A percentile compares a stretch with the other conserved stretches of the same genome.
These are phyloP conservation scores for Cercospora beticola DNA, from an alignment of 2,329 filamentous ascomycete species.

Conservation along the genomic window DNA sequence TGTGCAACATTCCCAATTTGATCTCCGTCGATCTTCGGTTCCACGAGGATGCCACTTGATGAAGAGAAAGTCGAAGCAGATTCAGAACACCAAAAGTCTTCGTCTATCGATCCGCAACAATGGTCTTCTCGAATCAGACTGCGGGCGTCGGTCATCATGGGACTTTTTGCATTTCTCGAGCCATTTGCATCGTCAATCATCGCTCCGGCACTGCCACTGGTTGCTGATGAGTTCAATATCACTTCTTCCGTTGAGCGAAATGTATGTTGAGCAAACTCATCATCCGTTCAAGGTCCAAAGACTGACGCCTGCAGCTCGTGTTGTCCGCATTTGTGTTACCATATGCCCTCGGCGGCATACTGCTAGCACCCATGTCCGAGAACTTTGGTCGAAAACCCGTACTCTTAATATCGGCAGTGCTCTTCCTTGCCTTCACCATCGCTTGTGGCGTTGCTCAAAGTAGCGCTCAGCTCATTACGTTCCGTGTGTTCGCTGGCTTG, in stretches of 20 bases:
- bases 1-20: background rate
- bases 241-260: background rate
- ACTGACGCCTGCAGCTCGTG: background rate
- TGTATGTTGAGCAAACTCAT: too few species aligned
- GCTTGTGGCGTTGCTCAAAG: constrained; percentile 55
- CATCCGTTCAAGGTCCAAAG: background rate
- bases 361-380: constrained; percentile 10
- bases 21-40: background rate
- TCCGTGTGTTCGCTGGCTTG: constrained; percentile 70
- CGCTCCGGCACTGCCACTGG: background rate
- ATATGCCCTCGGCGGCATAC: background rate
- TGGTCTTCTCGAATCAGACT: background rate
- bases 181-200: background rate
- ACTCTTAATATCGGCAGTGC: constrained; percentile 49
- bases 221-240: background rate
- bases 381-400: constrained; percentile 54
- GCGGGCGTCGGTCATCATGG: background rate
- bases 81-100: background rate
- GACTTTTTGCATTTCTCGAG: background rate
- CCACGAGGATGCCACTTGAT: background rate
- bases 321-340: background rate
- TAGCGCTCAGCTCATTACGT: constrained; percentile 54
- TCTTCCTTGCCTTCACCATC: constrained; percentile 57
- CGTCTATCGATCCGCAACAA: background rate
- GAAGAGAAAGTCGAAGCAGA: background rate